Conservation (phyloP, 257 asterid genomes). For the Lycium ferocissimum region DNA sequence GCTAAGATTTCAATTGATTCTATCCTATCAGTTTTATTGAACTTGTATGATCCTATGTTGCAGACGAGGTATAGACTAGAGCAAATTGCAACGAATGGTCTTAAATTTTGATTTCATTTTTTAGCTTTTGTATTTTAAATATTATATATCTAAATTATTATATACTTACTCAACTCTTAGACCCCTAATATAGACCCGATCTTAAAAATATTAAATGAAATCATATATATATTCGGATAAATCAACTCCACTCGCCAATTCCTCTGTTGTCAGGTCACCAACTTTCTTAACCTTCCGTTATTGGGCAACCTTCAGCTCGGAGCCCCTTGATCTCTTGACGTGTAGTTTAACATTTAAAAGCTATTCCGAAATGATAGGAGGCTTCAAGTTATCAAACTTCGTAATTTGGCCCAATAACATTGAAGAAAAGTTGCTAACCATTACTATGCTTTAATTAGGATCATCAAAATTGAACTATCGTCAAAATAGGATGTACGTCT, state of each 20-base stretch:
- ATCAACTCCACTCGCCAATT: background rate
- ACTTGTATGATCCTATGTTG: no score
- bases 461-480: background rate
- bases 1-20: no score
- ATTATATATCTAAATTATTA: no score
- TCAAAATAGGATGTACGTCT: background rate
- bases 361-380: background rate
- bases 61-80: no score
- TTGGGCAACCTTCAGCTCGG: background rate
- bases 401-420: background rate
- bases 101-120: no score
- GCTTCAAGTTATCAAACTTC: background rate
- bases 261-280: background rate
- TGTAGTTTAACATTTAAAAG: no score
- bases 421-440: background rate
- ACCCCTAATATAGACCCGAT: no score
- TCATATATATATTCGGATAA: background rate
- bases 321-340: background rate
- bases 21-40: no score
- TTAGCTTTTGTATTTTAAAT: no score
- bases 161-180: no score
- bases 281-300: background rate
- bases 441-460: background rate
- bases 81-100: no score
- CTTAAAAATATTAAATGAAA: background rate